A percentile compares a stretch with the other conserved stretches of the same genome.
Evolutionary conservation across 805 yeast species (phyloP).

Genomic region (Saturnispora besseyi): DNA sequence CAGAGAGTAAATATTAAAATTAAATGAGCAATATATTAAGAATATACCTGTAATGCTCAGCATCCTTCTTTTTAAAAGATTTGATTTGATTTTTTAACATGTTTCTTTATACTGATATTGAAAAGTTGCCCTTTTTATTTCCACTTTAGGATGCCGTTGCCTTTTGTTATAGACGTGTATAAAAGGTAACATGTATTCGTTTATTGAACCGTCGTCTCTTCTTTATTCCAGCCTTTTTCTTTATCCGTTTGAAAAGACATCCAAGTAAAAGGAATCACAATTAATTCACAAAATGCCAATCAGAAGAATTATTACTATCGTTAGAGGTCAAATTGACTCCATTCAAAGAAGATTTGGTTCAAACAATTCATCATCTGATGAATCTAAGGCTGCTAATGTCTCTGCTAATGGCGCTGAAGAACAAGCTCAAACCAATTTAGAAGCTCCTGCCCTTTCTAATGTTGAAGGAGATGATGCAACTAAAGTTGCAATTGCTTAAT

Average conservation of each 20-base stretch:
- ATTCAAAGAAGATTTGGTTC: constrained; percentile 24
- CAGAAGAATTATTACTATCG: constrained; percentile 26
- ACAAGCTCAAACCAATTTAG: not conserved
- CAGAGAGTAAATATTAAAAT: not conserved
- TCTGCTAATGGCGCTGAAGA: not conserved
- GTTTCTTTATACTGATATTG: not conserved
- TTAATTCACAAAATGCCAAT: constrained; percentile 23
- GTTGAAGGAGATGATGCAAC: not conserved
- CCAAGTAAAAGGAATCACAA: too few relatives aligned
- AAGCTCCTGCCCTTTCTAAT: too few relatives aligned
- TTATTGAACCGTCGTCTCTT: too few relatives aligned
- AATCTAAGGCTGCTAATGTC: constrained; percentile 11
- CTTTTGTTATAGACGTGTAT: not conserved
- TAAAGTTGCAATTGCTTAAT: constrained; percentile 5
- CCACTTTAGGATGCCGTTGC: not conserved
- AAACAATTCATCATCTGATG: constrained; percentile 6
- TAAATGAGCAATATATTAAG: not conserved
- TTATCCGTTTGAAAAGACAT: too few relatives aligned
- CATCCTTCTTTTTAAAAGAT: not conserved
- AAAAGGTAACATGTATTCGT: not conserved
- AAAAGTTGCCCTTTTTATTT: not conserved
- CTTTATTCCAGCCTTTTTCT: too few relatives aligned
- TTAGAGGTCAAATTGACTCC: constrained; percentile 26
- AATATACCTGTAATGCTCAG: not conserved
- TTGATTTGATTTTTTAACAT: not conserved